These are phyloP conservation scores for Backusella tuberculispora DNA, from an alignment of 192 early-diverging fungal genomes.

Conservation along the genomic window DNA sequence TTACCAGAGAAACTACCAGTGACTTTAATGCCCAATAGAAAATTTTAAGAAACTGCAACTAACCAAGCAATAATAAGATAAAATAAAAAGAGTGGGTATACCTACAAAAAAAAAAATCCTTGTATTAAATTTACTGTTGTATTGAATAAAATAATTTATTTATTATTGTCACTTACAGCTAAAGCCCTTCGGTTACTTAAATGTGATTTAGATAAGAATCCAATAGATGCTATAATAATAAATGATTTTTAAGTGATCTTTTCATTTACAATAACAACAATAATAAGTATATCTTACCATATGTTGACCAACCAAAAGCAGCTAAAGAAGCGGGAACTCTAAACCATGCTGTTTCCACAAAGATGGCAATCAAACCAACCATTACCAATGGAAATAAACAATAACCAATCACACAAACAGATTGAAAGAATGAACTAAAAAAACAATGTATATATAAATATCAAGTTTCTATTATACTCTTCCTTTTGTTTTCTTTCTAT, in stretches of 20 bases:
- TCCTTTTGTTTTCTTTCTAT: background rate
- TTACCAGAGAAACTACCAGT: conserved; percentile 38
- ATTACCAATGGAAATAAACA: conserved; percentile 93
- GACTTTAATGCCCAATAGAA: conserved; percentile 32
- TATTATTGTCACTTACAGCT: conserved; percentile 57
- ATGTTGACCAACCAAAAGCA: conserved; percentile 88
- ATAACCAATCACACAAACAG: conserved; percentile 95
- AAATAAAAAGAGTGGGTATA: conserved; percentile 93
- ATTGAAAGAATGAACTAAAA: conserved; percentile 92
- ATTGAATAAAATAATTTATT: background rate
- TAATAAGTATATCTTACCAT: conserved; percentile 62
- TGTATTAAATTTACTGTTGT: background rate
- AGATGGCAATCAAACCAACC: conserved; percentile 72
- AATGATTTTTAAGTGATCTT: background rate
- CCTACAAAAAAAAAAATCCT: conserved; percentile 1
- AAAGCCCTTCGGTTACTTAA: conserved; percentile 83
- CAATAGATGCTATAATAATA: conserved; percentile 71
- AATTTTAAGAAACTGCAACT: conserved; percentile 72
- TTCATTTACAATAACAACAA: background rate
- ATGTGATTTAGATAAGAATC: conserved; percentile 89
- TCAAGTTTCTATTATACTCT: background rate
- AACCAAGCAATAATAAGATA: conserved; percentile 97
- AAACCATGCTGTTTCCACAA: conserved; percentile 69
- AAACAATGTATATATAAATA: background rate
- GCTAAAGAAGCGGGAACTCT: conserved; percentile 73